Percentiles rank a stretch among this genome's conserved stretches.
phyloP scores from a whole-genome alignment of 2,329 filamentous ascomycete genomes.

The Hypoxylon rubiginosum region DNA sequence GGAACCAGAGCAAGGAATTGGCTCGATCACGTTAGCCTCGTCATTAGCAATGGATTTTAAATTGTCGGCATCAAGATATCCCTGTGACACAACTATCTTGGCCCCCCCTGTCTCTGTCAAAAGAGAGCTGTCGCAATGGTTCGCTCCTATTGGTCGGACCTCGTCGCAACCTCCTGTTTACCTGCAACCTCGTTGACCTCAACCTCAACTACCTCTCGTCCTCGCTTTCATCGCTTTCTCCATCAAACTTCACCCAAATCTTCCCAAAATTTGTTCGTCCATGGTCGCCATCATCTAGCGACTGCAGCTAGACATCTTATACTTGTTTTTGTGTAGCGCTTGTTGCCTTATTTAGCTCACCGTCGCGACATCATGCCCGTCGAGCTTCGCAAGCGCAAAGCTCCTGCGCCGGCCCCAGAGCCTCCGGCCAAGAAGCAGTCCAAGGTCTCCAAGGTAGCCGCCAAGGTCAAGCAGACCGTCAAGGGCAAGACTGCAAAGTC shows the following conservation, averaged over 20 bases:
- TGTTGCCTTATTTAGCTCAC: slow-evolving; percentile 24
- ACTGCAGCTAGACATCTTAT: slow-evolving; percentile 26
- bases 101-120: slow-evolving; percentile 26
- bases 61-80: slow-evolving; percentile 40
- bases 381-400: slow-evolving; percentile 62
- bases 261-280: slow-evolving; percentile 20
- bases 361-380: slow-evolving; percentile 55
- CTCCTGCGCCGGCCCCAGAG: slow-evolving; percentile 56
- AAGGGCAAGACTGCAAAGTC: slow-evolving; percentile 48
- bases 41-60: slow-evolving; percentile 43
- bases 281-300: slow-evolving; percentile 41
- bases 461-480: slow-evolving; percentile 56
- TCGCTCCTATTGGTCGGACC: slow-evolving; percentile 43
- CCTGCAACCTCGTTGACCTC: slow-evolving; percentile 48
- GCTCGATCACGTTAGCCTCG: slow-evolving; percentile 45
- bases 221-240: slow-evolving; percentile 38
- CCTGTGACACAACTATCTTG: slow-evolving; percentile 42
- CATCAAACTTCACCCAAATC: slow-evolving; percentile 33
- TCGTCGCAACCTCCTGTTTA: slow-evolving; percentile 50
- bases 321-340: slow-evolving; percentile 15
- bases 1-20: slow-evolving; percentile 39
- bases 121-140: slow-evolving; percentile 45
- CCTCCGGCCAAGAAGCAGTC: slow-evolving; percentile 59
- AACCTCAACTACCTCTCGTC: slow-evolving; percentile 37
- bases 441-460: slow-evolving; percentile 54